Base-by-base conservation (phyloP, 2,329 filamentous ascomycete genomes). In the Colletotrichum musae region DNA sequence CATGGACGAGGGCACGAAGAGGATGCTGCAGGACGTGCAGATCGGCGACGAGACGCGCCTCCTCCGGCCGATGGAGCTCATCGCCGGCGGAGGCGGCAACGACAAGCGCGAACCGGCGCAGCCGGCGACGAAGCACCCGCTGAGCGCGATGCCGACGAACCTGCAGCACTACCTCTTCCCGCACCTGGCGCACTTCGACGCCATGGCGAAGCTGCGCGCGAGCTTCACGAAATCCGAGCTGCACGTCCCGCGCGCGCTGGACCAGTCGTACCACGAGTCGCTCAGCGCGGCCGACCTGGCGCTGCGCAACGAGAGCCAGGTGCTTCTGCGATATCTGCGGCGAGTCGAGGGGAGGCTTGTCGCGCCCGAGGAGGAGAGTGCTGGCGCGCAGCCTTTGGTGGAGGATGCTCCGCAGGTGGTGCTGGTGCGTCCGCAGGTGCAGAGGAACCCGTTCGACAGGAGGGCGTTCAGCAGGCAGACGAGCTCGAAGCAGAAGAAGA, bases 401-500 rank as follows among this genome's bases (percentile, higher is more conserved):
- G 41, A 6, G 32, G 32, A 54, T 21, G 47, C 28, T 18, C 39
- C 18, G 39, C 39, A 21, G 52, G 21, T 24, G 52, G 21, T 24
- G 21, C 21, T 24, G 21, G 21, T 24, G 21, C 21, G 21, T 24
- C 50, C 36, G 43, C 32, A 63, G 36, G 18, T 18, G 21, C 47
- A 52, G 39, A 41, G 47, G 16, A 64, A 58, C 26, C 54, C 71
- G 6, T 72, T 72, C 6, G 58, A 61, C 36, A 36, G 7, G 32
- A 15, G 68, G 58, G 45, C 58, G 45, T 63, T 71, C 3, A 65
- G 61, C 21, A 18, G 66, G 39, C 52, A 70, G 59, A 62, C 60
- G 50, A 71, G 70, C 58, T 71, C 70, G 48, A 72, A 72, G 53
- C 71, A 72, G 69, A 72, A 72, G 58, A 71, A 68, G 65, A 71